Conservation (phyloP, 108 stramenopile genomes). For the Aurantiochytrium sp. region DNA sequence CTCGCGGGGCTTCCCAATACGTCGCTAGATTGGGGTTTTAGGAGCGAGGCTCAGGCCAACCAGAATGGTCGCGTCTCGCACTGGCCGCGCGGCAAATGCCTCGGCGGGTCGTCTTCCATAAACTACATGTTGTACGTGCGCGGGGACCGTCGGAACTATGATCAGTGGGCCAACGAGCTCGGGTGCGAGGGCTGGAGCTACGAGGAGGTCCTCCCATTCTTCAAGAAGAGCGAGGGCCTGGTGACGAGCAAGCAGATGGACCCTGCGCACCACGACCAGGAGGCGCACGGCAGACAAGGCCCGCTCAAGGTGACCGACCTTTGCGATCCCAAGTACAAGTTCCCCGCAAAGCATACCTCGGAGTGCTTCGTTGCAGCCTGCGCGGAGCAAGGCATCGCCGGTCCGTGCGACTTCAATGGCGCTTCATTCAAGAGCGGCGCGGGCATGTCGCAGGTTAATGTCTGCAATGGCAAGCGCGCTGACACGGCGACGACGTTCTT, state of each 20-base stretch:
- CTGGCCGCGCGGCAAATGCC: slow-evolving; percentile 48
- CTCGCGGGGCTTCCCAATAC: neutral
- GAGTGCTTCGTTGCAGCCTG: slow-evolving; percentile 38
- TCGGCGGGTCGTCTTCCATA: slow-evolving; percentile 51
- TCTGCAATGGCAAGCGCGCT: neutral
- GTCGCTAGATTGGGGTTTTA: neutral
- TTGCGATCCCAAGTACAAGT: slow-evolving; percentile 4
- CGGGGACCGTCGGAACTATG: slow-evolving; percentile 49
- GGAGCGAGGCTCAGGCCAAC: neutral
- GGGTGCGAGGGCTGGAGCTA: slow-evolving; percentile 43
- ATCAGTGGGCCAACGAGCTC: slow-evolving; percentile 43
- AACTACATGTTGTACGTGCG: slow-evolving; percentile 47
- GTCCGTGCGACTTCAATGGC: slow-evolving; percentile 41
- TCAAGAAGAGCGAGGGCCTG: slow-evolving; percentile 27
- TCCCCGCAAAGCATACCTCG: neutral
- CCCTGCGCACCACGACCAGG: neutral
- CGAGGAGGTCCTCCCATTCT: slow-evolving; percentile 44
- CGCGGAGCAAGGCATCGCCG: slow-evolving; percentile 38
- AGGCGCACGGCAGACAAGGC: slow-evolving; percentile 32
- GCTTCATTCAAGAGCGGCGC: slow-evolving; percentile 36
- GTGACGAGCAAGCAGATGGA: neutral
- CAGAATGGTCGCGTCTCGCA: slow-evolving; percentile 23
- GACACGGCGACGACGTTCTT: neutral
- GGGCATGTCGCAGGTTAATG: neutral
- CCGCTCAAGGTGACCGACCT: slow-evolving; percentile 38